Evolutionary conservation across 192 early-diverging fungal genomes (phyloP), one percentile per base, ranked within the genome.

Genomic region (Coemansia sp.): DNA sequence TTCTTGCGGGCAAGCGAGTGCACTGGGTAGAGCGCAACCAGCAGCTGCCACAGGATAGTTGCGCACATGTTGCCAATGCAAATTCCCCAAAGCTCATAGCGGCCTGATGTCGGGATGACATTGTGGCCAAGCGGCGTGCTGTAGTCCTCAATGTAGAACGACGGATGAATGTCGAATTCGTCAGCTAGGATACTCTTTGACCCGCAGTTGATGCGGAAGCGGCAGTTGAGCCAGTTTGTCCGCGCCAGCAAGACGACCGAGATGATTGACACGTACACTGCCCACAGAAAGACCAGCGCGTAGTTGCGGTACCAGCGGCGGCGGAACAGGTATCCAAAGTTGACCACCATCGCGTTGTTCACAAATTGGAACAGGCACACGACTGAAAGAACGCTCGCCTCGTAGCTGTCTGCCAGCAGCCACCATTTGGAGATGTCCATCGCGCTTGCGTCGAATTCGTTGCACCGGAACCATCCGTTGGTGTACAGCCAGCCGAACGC

Each of bases 361-460:
- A 87, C 76, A 73, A 91, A 91, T 65, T 91, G 89, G 83, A 88
- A 89, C 59, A 86, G 68, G 18, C 76, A 70, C 6, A 91, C 62
- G 28, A 92, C 72, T 0, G 85, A 81, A 21, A 88, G 82, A 32
- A 88, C 59, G 59, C 69, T 85, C 12, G 82, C 78, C 75, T 93
- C 89, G 58, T 83, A 93, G 64, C 89, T 92, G 63, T 93, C 91
- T 42, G 84, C 89, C 32, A 93, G 69, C 29, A 91, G 74, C 91
- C 91, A 93, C 91, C 91, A 93, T 32, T 84, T 69, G 29, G 84
- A 60, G 18, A 87, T 77, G 61, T 93, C 86, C 27, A 84, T 72
- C 32, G 81, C 67, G 23, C 80, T 67, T 31, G 79, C 78, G 62
- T 92, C 88, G 72, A 93, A 93, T 77, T 93, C 88, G 60, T 89